Base-by-base conservation (phyloP, 208 protist genomes). In the Leishmania tropica region DNA sequence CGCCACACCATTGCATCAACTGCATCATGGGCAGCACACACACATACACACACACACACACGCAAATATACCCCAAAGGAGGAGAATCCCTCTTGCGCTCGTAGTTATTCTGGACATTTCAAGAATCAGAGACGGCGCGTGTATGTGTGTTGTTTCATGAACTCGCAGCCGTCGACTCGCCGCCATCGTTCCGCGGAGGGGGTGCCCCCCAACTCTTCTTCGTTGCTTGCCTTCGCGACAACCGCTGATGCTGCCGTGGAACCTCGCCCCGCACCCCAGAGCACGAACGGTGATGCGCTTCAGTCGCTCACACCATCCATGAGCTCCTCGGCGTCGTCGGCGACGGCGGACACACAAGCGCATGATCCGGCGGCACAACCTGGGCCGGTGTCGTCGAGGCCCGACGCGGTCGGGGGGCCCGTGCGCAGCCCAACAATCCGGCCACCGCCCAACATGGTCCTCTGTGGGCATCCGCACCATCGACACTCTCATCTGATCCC, bases 361-460 rank as follows among this genome's bases (percentile, higher is more conserved):
- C 24, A 51, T n/a, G 70, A 51, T 54, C 42, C 28, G 6, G 70
- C 45, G 51, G 70, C 45, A 28, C 45, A 37, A 53, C 15, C 37
- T 47, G 54, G 68, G 10, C 11, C n/a, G 13, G 58, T 51, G 37
- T 8, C 10, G 15, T 79, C 80, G 3, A n/a, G 42, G 40, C 40
- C 65, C 11, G 24, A 56, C 21, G 15, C 60, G n/a, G 1, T 47
- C 17, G 60, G 75, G 75, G 47, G 58, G 28, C 73, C 21, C 21
- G n/a, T 58, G 15, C 83, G 78, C 37, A 86, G 83, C 24, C 78
- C 83, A 28, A 45, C 65, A 4, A 80, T 86, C 35, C 78, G 47
- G 42, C 67, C 51, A 2, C 78, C 78, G 6, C 48, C 62, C 28
- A 48, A 24, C 48, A 53, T 51, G 11, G 48, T n/a, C 19, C 51